Evolutionary conservation across 2,329 filamentous ascomycete genomes (phyloP).

Genomic region (Orbilia quercus): DNA sequence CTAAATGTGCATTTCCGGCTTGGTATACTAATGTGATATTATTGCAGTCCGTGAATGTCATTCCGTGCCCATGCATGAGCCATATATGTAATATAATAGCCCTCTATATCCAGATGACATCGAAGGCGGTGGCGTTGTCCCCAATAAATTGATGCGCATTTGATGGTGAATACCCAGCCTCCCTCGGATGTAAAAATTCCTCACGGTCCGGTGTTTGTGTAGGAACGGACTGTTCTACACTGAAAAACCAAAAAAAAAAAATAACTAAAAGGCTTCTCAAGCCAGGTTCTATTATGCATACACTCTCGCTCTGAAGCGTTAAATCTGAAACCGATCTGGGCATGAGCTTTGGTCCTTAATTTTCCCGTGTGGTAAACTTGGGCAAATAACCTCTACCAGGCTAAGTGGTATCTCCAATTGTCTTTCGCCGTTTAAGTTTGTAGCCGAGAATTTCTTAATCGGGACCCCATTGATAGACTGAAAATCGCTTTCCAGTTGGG

Average conservation of each 20-base stretch:
- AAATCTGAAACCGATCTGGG: constrained; percentile 9
- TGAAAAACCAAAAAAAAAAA: no score
- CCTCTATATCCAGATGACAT: constrained; percentile 24
- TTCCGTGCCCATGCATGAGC: constrained; percentile 34
- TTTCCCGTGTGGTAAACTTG: constrained; percentile 22
- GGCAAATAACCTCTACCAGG: constrained; percentile 29
- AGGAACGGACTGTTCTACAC: no score
- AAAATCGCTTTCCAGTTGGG: constrained; percentile 27
- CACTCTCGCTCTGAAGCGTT: not conserved
- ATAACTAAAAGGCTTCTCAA: no score
- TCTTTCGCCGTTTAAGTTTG: not conserved
- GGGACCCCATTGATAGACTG: constrained; percentile 44
- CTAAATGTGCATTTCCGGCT: constrained; percentile 30
- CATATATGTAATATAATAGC: constrained; percentile 34
- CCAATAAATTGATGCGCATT: constrained; percentile 11
- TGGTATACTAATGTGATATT: constrained; percentile 1
- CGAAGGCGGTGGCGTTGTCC: constrained; percentile 41
- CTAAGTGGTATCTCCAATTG: constrained; percentile 1
- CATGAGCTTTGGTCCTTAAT: constrained; percentile 12
- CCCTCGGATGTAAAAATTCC: not conserved
- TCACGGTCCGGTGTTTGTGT: not conserved
- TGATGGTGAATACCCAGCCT: constrained; percentile 12
- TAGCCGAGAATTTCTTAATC: constrained; percentile 4
- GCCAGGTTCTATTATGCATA: no score
- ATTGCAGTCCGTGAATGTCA: constrained; percentile 17